Base-by-base conservation (phyloP, 306 rosid genomes). In the Ceratonia siliqua region DNA sequence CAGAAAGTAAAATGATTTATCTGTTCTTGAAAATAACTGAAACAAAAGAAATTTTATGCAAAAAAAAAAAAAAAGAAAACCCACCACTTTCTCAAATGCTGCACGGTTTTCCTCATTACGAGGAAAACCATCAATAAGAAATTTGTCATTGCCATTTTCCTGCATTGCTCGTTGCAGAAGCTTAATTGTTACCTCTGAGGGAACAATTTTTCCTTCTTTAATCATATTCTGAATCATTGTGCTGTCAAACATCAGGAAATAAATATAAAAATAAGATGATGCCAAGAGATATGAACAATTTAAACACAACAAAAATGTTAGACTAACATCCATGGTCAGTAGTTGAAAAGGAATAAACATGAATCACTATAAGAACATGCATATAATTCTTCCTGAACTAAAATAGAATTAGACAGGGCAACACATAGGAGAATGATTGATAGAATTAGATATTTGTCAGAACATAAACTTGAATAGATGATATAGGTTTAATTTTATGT, bases 101-200 rank as follows among this genome's bases (percentile, higher is more conserved):
- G 98, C 98, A 79, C 96, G 99, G 75, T 92, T 95, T 90, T 95
- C 99, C 86, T 95, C 98, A 71, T 95, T 92, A 54, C 99, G 99
- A 56, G 99, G 99, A 81, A 95, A 95, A 65, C 99, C 99, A 86
- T 95, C 99, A 83, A 95, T 90, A 54, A 95, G 98, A 87, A 90
- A 95, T 79, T 89, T 95, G 82, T 90, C 90, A 72, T 95, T 95
- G 54, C 88, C 90, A 82, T 42, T 79, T 84, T 83, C 87, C 80
- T 80, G 68, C 73, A 95, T 95, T 82, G 99, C 99, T 63, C 45
- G 85, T 70, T 92, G 88, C 74, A 95, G 89, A 84, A 95, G 99
- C 87, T 82, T 87, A 78, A 95, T 90, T 36, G 99, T 95, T 65
- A 95, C 99, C 80, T 90, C 98, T 0, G 98, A 89, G 52, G 99